A percentile compares a stretch with the other conserved stretches of the same genome.
These are phyloP conservation scores for Cyberlindnera mrakii DNA, from an alignment of 805 yeast species.

Conservation along the genomic window DNA sequence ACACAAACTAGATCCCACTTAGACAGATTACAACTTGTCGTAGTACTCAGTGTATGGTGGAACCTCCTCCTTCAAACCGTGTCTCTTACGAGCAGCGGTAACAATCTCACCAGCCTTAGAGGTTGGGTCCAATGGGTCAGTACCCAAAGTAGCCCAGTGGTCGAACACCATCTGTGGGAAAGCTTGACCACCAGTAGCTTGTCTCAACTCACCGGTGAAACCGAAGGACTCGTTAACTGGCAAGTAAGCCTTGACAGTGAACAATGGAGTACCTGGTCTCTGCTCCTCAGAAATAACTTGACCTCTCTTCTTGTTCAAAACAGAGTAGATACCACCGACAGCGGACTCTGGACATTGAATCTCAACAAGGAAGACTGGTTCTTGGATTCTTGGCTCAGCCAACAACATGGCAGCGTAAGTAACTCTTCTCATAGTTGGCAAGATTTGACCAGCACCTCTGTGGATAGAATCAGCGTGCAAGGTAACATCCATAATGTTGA, in stretches of 20 bases:
- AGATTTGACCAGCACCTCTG: constrained; percentile 99
- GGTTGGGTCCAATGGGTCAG: constrained; percentile 89
- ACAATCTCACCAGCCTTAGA: constrained; percentile 65
- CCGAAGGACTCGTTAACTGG: constrained; percentile 99
- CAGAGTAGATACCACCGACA: constrained; percentile 99
- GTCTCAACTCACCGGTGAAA: constrained; percentile 99
- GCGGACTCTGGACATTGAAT: constrained; percentile 99
- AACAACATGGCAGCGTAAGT: constrained; percentile 96
- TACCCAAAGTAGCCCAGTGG: constrained; percentile 90
- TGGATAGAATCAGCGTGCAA: constrained; percentile 99
- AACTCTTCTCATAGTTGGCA: constrained; percentile 99
- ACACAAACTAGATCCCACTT: not conserved
- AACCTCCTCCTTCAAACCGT: constrained; percentile 93
- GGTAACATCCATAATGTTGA: constrained; percentile 98
- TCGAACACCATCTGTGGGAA: constrained; percentile 99
- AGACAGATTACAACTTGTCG: constrained; percentile 61
- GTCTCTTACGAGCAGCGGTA: constrained; percentile 78
- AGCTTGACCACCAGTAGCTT: constrained; percentile 99
- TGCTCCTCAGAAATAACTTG: constrained; percentile 99
- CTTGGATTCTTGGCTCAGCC: constrained; percentile 99
- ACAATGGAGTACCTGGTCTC: constrained; percentile 99
- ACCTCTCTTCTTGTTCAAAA: constrained; percentile 99
- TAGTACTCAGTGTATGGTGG: constrained; percentile 99
- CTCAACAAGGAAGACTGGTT: constrained; percentile 98
- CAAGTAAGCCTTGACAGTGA: constrained; percentile 99